Conservation (phyloP, 148 eudicot species). For the Nepenthes mirabilis region DNA sequence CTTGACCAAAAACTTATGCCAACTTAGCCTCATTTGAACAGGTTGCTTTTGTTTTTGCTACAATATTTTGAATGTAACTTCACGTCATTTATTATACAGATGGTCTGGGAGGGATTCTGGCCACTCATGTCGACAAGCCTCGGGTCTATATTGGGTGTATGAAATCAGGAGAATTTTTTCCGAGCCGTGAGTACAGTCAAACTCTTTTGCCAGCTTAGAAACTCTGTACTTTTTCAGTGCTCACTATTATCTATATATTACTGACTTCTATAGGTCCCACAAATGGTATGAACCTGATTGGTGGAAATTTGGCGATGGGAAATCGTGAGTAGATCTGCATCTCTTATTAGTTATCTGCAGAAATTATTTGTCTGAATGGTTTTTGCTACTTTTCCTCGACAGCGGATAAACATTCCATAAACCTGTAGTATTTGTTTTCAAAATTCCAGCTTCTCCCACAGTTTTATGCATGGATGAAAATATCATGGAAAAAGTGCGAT, state of each 20-base stretch:
- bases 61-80: background rate
- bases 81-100: constrained; percentile 30
- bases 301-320: constrained; percentile 95
- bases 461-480: no score
- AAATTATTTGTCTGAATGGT: background rate
- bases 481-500: no score
- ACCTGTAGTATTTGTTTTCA: no score
- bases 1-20: no score
- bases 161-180: constrained; percentile 90
- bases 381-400: no score
- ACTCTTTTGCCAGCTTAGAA: background rate
- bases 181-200: constrained; percentile 47
- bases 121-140: constrained; percentile 56
- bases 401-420: no score
- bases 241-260: constrained; percentile 5
- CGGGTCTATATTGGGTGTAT: constrained; percentile 85
- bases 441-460: no score
- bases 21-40: no score
- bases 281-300: constrained; percentile 97
- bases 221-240: background rate
- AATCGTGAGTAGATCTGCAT: constrained; percentile 46
- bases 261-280: constrained; percentile 39
- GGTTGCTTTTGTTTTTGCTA: background rate
- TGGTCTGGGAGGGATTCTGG: constrained; percentile 57
- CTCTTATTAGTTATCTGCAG: background rate